Percentiles rank a stretch among this genome's conserved stretches.
phyloP scores from a whole-genome alignment of 305 asterid species.

The Withania somnifera region DNA sequence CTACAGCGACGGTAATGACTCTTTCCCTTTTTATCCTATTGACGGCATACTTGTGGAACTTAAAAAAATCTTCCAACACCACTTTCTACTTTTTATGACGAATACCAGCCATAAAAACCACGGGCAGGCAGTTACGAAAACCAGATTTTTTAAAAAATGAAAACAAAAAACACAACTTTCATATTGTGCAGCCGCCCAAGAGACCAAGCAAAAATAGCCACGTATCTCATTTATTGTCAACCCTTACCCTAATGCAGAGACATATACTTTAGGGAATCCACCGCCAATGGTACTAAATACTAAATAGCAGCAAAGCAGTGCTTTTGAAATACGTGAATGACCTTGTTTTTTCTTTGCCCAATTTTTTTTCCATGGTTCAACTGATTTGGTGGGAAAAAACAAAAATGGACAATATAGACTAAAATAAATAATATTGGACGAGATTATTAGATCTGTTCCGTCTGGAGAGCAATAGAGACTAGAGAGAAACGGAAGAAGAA shows the following conservation, averaged over 20 bases:
- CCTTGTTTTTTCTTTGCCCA: neutral
- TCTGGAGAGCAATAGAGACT: neutral
- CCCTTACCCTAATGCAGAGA: neutral
- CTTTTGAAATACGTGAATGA: constrained; percentile 7
- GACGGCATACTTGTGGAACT: no score
- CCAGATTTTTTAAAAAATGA: no score
- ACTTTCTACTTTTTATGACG: neutral
- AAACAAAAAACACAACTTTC: neutral
- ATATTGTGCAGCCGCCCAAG: constrained; percentile 15
- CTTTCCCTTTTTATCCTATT: no score
- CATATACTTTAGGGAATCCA: constrained; percentile 17
- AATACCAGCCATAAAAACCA: neutral
- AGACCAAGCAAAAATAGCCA: constrained; percentile 26
- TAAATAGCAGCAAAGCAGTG: constrained; percentile 25
- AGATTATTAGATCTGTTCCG: neutral
- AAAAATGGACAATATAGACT: neutral
- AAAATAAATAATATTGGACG: neutral
- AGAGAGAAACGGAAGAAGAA: neutral
- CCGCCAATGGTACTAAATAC: constrained; percentile 40
- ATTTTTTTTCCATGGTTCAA: neutral
- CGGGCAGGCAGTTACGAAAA: no score
- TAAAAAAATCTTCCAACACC: no score
- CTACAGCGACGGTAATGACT: no score
- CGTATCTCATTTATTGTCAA: constrained; percentile 19
- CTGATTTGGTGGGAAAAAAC: neutral